A percentile compares a stretch with the other conserved stretches of the same genome.
Evolutionary conservation across 345 rosid species (phyloP).

Genomic region (Brassica rapa): DNA sequence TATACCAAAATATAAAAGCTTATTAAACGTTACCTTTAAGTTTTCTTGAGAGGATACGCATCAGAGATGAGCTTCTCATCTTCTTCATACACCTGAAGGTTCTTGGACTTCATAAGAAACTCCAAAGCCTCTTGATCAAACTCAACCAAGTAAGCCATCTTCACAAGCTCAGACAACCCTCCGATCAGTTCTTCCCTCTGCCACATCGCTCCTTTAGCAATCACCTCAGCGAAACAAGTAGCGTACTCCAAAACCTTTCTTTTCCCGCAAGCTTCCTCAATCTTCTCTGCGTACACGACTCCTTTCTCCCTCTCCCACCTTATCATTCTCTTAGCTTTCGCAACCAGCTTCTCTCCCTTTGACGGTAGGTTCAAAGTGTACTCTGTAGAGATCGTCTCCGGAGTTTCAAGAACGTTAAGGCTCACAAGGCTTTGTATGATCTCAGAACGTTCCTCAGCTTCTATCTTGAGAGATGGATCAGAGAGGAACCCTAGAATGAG

Average conservation of each 20-base stretch:
- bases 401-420: conserved; percentile 47
- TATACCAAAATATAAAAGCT: not conserved
- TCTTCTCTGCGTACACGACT: conserved; percentile 49
- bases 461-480: conserved; percentile 47
- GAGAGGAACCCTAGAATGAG: conserved; percentile 65
- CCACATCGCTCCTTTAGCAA: conserved; percentile 61
- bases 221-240: conserved; percentile 51
- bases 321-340: conserved; percentile 38
- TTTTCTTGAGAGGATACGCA: conserved; percentile 23
- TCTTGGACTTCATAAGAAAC: conserved; percentile 58
- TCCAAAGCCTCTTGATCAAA: conserved; percentile 53
- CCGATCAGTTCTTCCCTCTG: conserved; percentile 50
- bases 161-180: conserved; percentile 56
- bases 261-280: conserved; percentile 40
- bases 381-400: conserved; percentile 41
- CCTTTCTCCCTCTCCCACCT: conserved; percentile 64
- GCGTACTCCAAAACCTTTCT: conserved; percentile 54
- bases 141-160: conserved; percentile 55
- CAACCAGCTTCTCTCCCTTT: conserved; percentile 36
- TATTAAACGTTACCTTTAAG: conserved; percentile 9
- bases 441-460: conserved; percentile 50
- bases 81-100: conserved; percentile 51
- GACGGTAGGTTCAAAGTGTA: conserved; percentile 48
- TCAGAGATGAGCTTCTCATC: conserved; percentile 54
- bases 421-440: conserved; percentile 47